phyloP scores from a whole-genome alignment of 345 rosid species.

The Carallia pectinifolia region DNA sequence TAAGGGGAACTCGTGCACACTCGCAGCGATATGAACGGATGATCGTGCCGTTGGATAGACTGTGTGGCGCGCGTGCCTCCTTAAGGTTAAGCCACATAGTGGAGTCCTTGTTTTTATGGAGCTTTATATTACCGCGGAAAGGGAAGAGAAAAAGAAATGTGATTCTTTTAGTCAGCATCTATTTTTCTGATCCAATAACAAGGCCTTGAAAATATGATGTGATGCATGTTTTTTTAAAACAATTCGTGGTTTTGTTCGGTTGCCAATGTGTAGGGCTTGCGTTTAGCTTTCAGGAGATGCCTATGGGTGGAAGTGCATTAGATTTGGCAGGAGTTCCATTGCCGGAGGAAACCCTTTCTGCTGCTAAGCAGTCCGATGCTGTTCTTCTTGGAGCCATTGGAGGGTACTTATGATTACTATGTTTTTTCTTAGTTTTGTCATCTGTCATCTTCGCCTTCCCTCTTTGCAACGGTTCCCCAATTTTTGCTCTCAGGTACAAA shows the following conservation, averaged over 20 bases:
- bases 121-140: not conserved
- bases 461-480: not conserved
- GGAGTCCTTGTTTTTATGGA: not conserved
- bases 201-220: not conserved
- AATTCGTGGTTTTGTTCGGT: not conserved
- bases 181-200: not conserved
- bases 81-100: too few relatives aligned
- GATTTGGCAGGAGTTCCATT: slow-evolving; percentile 89
- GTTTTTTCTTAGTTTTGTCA: not conserved
- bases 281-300: slow-evolving; percentile 82
- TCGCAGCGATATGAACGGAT: too few relatives aligned
- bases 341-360: slow-evolving; percentile 77
- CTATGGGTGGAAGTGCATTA: slow-evolving; percentile 89
- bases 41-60: too few relatives aligned
- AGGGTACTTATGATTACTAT: slow-evolving; percentile 48
- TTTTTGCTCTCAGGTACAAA: slow-evolving; percentile 57
- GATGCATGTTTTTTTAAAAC: slow-evolving; percentile 7
- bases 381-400: slow-evolving; percentile 96
- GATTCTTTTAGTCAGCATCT: not conserved
- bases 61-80: too few relatives aligned
- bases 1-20: too few relatives aligned
- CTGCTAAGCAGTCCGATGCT: slow-evolving; percentile 75
- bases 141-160: too few relatives aligned
- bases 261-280: slow-evolving; percentile 53
- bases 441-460: not conserved